These are phyloP conservation scores for Euphorbia schlechtendalii DNA, from an alignment of 441 rosid species.

Conservation along the genomic window DNA sequence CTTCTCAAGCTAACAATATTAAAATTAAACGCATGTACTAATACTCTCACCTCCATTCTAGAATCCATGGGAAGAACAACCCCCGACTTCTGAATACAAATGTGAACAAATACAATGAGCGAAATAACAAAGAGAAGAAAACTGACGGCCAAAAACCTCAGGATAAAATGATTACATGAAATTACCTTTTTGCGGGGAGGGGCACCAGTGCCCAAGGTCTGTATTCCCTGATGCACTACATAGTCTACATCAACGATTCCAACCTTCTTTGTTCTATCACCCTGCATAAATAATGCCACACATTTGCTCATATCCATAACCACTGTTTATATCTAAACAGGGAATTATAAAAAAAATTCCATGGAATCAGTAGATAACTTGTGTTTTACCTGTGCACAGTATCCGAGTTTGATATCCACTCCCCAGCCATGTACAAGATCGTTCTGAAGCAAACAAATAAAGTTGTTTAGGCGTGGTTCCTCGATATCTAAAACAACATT, in stretches of 20 bases:
- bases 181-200: constrained; percentile 43
- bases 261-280: constrained; percentile 80
- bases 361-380: too few species aligned
- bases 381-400: constrained; percentile 75
- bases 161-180: too few species aligned
- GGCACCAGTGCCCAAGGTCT: constrained; percentile 59
- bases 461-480: too few species aligned
- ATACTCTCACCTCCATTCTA: constrained; percentile 53
- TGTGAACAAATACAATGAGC: constrained; percentile 4
- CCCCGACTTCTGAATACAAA: constrained; percentile 29
- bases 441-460: too few species aligned
- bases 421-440: constrained; percentile 99
- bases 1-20: too few species aligned
- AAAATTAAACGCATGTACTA: too few species aligned
- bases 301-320: neutral
- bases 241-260: constrained; percentile 86
- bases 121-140: too few species aligned
- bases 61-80: constrained; percentile 37
- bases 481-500: too few species aligned
- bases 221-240: constrained; percentile 79
- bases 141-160: too few species aligned
- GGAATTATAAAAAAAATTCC: too few species aligned
- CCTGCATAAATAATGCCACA: too few species aligned
- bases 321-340: too few species aligned
- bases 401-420: constrained; percentile 92